phyloP scores from a whole-genome alignment of 2,329 filamentous ascomycete species.

The Cadophora sp. region DNA sequence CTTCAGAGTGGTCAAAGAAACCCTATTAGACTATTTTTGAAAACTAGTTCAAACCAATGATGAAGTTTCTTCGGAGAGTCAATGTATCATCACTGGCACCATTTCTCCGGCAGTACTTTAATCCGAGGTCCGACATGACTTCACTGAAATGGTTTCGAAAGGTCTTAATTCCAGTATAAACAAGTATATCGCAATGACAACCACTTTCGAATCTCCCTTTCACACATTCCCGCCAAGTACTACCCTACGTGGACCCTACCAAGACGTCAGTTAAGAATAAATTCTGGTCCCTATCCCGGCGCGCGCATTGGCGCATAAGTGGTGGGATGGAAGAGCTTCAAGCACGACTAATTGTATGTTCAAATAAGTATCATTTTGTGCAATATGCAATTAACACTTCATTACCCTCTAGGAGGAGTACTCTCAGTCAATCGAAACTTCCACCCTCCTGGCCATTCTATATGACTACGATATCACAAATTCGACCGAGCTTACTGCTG shows the following conservation, averaged over 20 bases:
- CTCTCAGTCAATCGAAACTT: constrained; percentile 76
- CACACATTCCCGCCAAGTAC: not conserved
- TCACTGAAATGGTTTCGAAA: constrained; percentile 7
- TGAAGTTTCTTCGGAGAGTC: not conserved
- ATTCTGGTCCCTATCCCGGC: not conserved
- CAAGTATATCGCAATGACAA: constrained; percentile 2
- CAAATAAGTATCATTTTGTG: not conserved
- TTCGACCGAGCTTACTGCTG: constrained; percentile 56
- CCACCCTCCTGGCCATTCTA: constrained; percentile 77
- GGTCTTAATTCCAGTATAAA: not conserved
- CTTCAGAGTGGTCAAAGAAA: too few species aligned
- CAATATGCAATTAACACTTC: not conserved
- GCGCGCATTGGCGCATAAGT: constrained; percentile 8
- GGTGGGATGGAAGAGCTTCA: constrained; percentile 24
- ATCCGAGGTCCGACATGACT: constrained; percentile 4
- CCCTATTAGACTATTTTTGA: too few species aligned
- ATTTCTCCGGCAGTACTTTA: not conserved
- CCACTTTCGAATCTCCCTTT: not conserved
- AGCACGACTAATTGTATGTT: constrained; percentile 28
- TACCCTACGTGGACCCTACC: constrained; percentile 1
- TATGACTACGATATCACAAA: constrained; percentile 73
- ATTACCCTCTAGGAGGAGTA: constrained; percentile 72
- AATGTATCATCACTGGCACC: not conserved
- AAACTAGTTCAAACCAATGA: too few species aligned
- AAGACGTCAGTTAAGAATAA: constrained; percentile 5